Percentiles rank a stretch among this genome's conserved stretches.
Conservation (phyloP, 2,329 filamentous ascomycete genomes). For the Cercospora citrullina region DNA sequence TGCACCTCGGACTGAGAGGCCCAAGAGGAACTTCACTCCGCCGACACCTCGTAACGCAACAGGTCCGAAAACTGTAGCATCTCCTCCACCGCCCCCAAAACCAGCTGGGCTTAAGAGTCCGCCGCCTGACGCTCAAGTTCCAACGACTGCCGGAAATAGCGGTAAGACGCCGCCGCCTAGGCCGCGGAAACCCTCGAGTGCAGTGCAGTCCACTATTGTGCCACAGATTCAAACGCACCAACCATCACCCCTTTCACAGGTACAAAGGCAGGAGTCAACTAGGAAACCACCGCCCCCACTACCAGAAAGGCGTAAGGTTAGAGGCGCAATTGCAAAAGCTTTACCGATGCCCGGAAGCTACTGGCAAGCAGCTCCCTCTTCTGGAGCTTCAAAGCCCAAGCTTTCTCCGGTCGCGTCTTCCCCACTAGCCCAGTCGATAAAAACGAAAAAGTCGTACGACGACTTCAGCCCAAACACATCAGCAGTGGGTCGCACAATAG, state of each 20-base stretch:
- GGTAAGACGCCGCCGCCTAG: slow-evolving; percentile 39
- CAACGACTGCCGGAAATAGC: slow-evolving; percentile 18
- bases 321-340: slow-evolving; percentile 27
- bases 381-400: slow-evolving; percentile 10
- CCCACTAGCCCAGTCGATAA: slow-evolving; percentile 22
- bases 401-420: slow-evolving; percentile 15
- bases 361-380: slow-evolving; percentile 20
- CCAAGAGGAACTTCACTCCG: slow-evolving; percentile 11
- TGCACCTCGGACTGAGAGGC: slow-evolving; percentile 33
- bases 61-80: slow-evolving; percentile 24
- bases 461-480: slow-evolving; percentile 22
- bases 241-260: slow-evolving; percentile 39
- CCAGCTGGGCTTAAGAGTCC: slow-evolving; percentile 43
- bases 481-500: slow-evolving; percentile 20
- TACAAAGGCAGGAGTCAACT: slow-evolving; percentile 37
- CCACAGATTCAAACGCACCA: slow-evolving; percentile 27
- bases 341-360: slow-evolving; percentile 24
- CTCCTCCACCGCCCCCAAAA: slow-evolving; percentile 40
- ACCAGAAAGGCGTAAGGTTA: slow-evolving; percentile 37
- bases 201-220: slow-evolving; percentile 32
- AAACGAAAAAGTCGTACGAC: slow-evolving; percentile 25
- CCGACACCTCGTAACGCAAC: neutral
- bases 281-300: slow-evolving; percentile 31
- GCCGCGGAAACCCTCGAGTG: slow-evolving; percentile 40
- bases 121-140: slow-evolving; percentile 34